phyloP scores from a whole-genome alignment of 148 eudicot genomes.

The Rhododendron ovatum region DNA sequence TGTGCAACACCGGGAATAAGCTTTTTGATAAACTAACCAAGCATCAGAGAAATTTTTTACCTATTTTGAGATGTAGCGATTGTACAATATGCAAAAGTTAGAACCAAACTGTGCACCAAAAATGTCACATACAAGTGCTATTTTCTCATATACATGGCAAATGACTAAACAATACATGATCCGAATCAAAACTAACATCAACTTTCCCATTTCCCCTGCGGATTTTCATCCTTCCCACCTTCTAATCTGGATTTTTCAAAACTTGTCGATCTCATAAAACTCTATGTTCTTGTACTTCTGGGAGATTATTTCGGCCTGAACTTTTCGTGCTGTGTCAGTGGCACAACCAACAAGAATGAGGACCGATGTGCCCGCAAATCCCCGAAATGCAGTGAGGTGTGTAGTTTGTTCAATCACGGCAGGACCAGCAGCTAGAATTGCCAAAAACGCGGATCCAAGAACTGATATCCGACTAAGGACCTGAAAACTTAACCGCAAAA shows the following conservation, averaged over 20 bases:
- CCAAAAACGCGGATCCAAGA: conserved; percentile 86
- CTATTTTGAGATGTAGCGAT: not conserved
- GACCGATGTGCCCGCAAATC: conserved; percentile 94
- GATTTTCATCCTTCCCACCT: not conserved
- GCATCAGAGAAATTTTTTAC: not conserved
- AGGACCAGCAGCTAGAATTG: conserved; percentile 90
- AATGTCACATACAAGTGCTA: not conserved
- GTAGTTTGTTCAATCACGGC: conserved; percentile 84
- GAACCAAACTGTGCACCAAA: not conserved
- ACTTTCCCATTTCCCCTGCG: not conserved
- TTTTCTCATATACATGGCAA: not conserved
- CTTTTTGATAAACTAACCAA: not conserved
- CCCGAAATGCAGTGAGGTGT: conserved; percentile 88
- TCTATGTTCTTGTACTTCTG: conserved; percentile 95
- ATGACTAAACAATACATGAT: too few relatives aligned
- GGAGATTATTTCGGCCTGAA: conserved; percentile 90
- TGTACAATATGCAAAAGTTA: not conserved
- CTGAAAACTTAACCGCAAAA: conserved; percentile 24
- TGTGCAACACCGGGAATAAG: not conserved
- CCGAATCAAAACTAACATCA: not conserved
- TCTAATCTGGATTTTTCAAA: not conserved
- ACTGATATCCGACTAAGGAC: conserved; percentile 94
- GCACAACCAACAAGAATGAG: conserved; percentile 99
- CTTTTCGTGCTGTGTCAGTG: conserved; percentile 94
- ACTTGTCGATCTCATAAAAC: conserved; percentile 74